phyloP scores from a whole-genome alignment of 352 stramenopile genomes.

The Globisporangium paddicum region DNA sequence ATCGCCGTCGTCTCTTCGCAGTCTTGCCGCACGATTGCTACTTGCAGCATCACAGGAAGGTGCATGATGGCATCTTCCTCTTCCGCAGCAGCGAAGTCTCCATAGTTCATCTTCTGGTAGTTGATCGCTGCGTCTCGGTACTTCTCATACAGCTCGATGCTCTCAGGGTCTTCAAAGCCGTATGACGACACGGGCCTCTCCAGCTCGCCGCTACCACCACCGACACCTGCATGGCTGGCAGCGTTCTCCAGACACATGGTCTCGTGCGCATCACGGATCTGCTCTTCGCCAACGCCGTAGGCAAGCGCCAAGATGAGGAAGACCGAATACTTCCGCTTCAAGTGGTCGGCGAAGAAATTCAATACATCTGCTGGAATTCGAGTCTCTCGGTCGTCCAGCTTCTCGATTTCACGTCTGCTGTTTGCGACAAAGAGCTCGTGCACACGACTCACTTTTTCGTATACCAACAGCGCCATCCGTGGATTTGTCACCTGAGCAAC shows the following conservation, averaged over 20 bases:
- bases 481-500: conserved; percentile 72
- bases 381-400: conserved; percentile 32
- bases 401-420: conserved; percentile 69
- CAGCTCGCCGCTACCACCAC: conserved; percentile 56
- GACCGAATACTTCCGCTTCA: conserved; percentile 86
- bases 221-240: conserved; percentile 64
- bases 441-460: conserved; percentile 86
- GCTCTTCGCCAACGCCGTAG: conserved; percentile 67
- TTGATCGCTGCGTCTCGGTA: conserved; percentile 77
- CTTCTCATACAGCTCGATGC: conserved; percentile 79
- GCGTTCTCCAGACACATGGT: conserved; percentile 80
- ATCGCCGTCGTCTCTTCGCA: conserved; percentile 69
- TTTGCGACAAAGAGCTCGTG: conserved; percentile 83
- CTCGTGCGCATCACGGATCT: conserved; percentile 80
- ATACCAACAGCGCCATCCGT: conserved; percentile 81
- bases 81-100: conserved; percentile 60
- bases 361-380: conserved; percentile 55
- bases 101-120: conserved; percentile 87
- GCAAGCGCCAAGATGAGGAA: conserved; percentile 81
- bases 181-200: conserved; percentile 47
- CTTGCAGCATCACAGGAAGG: conserved; percentile 84
- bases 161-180: conserved; percentile 74
- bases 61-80: conserved; percentile 90
- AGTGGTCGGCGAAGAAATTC: conserved; percentile 80
- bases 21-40: conserved; percentile 65